Percentiles rank a stretch among this genome's conserved stretches.
phyloP scores from a whole-genome alignment of 768 basidiomycete genomes.

The Fomitopsis serialis region DNA sequence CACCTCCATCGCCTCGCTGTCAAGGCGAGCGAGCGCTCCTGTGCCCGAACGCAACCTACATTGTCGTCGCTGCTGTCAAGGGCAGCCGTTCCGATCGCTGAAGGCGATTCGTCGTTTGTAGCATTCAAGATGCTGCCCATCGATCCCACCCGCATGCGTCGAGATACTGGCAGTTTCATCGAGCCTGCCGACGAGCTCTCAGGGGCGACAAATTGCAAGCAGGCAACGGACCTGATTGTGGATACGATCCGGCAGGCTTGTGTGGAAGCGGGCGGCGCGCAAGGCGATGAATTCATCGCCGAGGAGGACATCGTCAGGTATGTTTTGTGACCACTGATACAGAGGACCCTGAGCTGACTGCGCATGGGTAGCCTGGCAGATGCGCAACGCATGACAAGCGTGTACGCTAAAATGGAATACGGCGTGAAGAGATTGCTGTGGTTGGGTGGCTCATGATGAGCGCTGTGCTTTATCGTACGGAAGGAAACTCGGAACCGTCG shows the following conservation, averaged over 20 bases:
- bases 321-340: slow-evolving; percentile 19
- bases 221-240: slow-evolving; percentile 73
- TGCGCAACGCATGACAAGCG: slow-evolving; percentile 78
- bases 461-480: neutral
- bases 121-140: slow-evolving; percentile 80
- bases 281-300: slow-evolving; percentile 41
- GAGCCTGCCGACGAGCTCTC: slow-evolving; percentile 59
- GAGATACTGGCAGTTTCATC: slow-evolving; percentile 45
- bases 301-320: slow-evolving; percentile 80
- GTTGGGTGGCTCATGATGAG: slow-evolving; percentile 56
- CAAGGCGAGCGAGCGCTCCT: slow-evolving; percentile 7
- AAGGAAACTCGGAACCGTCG: too few relatives aligned
- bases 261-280: slow-evolving; percentile 47
- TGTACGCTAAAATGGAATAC: slow-evolving; percentile 92
- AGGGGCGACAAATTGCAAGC: slow-evolving; percentile 63
- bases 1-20: slow-evolving; percentile 6
- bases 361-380: slow-evolving; percentile 56
- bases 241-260: slow-evolving; percentile 66
- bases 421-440: slow-evolving; percentile 87
- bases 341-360: slow-evolving; percentile 4
- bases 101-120: slow-evolving; percentile 45
- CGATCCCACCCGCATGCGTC: slow-evolving; percentile 47
- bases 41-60: slow-evolving; percentile 13
- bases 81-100: slow-evolving; percentile 26
- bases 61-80: slow-evolving; percentile 32